These are phyloP conservation scores for Trichoderma sp. DNA, from an alignment of 2,329 filamentous ascomycete genomes.

Conservation along the genomic window DNA sequence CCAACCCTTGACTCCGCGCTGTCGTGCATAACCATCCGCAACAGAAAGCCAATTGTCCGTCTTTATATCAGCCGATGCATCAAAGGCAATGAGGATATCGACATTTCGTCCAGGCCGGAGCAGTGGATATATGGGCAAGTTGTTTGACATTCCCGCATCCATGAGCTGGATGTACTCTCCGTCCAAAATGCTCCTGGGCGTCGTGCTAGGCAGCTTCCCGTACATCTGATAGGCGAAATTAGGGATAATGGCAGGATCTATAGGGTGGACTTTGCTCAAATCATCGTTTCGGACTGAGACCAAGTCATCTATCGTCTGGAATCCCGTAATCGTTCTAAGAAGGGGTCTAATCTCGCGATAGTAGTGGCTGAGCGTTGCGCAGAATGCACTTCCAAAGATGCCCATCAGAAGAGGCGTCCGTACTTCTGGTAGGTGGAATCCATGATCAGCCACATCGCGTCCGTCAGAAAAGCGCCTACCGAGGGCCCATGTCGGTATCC, in stretches of 20 bases:
- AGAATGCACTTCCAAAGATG: constrained; percentile 96
- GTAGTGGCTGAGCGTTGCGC: constrained; percentile 91
- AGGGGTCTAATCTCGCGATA: constrained; percentile 90
- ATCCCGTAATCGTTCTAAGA: constrained; percentile 69
- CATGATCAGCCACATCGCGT: constrained; percentile 51
- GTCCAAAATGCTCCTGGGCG: constrained; percentile 72
- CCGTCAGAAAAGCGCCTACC: constrained; percentile 80
- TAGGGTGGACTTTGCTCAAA: constrained; percentile 87
- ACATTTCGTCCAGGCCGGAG: constrained; percentile 84
- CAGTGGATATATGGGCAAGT: constrained; percentile 91
- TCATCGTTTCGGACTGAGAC: constrained; percentile 81
- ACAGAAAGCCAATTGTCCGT: constrained; percentile 96
- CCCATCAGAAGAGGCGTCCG: constrained; percentile 82
- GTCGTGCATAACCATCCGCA: constrained; percentile 85
- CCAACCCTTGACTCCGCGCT: constrained; percentile 91
- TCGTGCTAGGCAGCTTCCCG: constrained; percentile 67
- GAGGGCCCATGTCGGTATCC: constrained; percentile 92
- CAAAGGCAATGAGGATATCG: constrained; percentile 88
- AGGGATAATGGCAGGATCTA: constrained; percentile 85
- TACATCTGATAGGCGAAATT: constrained; percentile 86
- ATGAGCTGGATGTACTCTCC: constrained; percentile 76
- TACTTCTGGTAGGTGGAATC: constrained; percentile 75
- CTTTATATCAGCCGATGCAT: constrained; percentile 88
- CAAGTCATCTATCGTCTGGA: constrained; percentile 74
- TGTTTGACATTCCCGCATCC: constrained; percentile 99